Conservation (phyloP, 1,284 basidiomycete genomes). For the Rhodotorula sp. region DNA sequence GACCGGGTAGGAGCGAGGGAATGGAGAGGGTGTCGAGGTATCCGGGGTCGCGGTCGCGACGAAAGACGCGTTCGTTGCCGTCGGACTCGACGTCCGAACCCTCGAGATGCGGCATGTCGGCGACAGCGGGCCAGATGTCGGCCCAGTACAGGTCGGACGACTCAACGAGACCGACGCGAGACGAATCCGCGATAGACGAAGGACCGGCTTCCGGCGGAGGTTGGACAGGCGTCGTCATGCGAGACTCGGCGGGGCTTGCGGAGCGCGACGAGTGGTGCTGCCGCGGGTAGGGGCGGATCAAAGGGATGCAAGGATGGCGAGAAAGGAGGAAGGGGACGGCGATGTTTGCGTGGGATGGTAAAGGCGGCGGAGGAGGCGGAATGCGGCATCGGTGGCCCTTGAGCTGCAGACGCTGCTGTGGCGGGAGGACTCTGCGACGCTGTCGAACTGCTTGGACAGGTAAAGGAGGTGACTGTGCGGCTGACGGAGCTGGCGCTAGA, state of each 20-base stretch:
- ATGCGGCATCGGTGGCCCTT: neutral
- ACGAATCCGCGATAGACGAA: neutral
- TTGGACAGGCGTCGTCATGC: no score
- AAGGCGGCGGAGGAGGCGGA: neutral
- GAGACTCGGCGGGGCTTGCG: neutral
- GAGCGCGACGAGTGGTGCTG: neutral
- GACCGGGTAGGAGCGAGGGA: no score
- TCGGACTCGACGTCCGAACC: neutral
- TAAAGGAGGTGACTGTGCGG: no score
- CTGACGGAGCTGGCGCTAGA: neutral
- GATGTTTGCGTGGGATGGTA: neutral
- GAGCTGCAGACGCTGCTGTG: neutral
- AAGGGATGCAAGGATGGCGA: neutral
- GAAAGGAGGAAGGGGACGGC: neutral
- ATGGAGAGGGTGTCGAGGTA: neutral
- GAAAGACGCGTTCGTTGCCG: neutral
- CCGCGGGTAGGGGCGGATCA: neutral
- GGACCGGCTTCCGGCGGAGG: neutral
- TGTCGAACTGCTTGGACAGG: no score
- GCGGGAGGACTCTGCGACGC: neutral
- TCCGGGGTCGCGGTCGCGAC: neutral
- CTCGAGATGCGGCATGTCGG: constrained; percentile 2
- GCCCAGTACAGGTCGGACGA: neutral
- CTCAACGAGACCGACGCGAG: neutral
- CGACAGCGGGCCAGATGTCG: neutral